Base-by-base conservation (phyloP, 768 basidiomycete species). In the Mycena capillaripes region DNA sequence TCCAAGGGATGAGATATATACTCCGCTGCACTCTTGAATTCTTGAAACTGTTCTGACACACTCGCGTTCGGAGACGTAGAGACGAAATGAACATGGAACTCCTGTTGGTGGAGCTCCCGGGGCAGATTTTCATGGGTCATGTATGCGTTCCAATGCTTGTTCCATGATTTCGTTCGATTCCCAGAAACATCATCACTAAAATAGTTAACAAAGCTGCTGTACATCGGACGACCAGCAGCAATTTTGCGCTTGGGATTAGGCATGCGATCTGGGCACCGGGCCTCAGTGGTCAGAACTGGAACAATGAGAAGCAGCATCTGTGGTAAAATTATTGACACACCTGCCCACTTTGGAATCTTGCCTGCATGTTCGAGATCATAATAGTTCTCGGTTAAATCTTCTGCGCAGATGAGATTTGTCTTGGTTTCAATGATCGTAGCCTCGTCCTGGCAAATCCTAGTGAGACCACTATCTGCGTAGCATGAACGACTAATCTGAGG, bases 111-210 rank as follows among this genome's bases (percentile, higher is more conserved):
- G 17, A 36, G 21, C 5, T 53, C 8, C 29, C 56, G 21, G 11
- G 56, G 56, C 9, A 57, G 56, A 14, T 57, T 57, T 2, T 34
- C 9, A 16, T 57, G 56, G 2, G 56, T 36, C 21, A 57, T n/a
- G 17, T 57, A 57, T 17, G 34, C 34, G n/a, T 57, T 57, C 34
- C 34, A 57, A 29, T 57, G 56, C 34, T 57, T 57, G n/a, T 57
- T 57, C 56, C 56, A 57, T 3, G 56, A 36, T n/a, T 57, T 57
- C 4, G 34, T 17, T 10, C 34, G 34, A 36, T 57, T 57, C 1
- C 56, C 56, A 10, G 56, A 57, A 2, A 57, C 56, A 14, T 57
- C 34, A 14, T 57, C 34, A n/a, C 34, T 12, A n/a, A 57, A 57
- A 19, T 57, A 57, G 30, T 57, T 34, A 34, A 57, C 56, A 6